These are phyloP conservation scores for Gossypium longicalyx DNA, from an alignment of 345 rosid genomes.

Conservation along the genomic window DNA sequence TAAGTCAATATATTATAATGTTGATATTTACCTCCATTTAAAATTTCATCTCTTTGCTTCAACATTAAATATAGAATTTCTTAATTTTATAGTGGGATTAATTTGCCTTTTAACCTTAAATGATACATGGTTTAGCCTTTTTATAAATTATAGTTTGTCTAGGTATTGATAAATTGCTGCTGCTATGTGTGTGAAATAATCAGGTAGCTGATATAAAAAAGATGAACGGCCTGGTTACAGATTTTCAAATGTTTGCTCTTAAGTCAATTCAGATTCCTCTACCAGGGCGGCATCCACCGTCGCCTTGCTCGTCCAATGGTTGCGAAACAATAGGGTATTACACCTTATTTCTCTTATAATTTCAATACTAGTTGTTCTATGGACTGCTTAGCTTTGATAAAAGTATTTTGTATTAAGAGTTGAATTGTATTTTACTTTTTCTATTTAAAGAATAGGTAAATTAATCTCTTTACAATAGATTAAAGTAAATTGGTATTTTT, in stretches of 20 bases:
- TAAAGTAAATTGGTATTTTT: no score
- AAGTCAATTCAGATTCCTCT: constrained; percentile 64
- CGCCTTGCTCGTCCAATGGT: constrained; percentile 45
- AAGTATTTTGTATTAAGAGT: fast-evolving
- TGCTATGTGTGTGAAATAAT: background rate
- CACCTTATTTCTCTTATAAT: background rate
- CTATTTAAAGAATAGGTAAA: no score
- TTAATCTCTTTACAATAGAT: no score
- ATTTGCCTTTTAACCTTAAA: no score
- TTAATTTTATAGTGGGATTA: no score
- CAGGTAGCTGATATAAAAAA: constrained; percentile 85
- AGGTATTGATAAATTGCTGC: constrained; percentile 1
- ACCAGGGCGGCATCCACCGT: constrained; percentile 88
- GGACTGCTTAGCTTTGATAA: background rate
- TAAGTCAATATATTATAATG: no score
- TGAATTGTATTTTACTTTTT: no score
- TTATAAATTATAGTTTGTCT: background rate
- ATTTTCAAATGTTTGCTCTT: constrained; percentile 92
- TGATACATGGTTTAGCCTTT: no score
- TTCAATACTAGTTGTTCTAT: background rate
- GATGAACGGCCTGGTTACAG: constrained; percentile 75
- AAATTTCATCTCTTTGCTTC: no score
- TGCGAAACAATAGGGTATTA: constrained; percentile 41
- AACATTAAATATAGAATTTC: no score
- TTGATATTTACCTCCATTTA: no score